These are phyloP conservation scores for Cladosporium sp. DNA, from an alignment of 2,329 filamentous ascomycete species.

Conservation along the genomic window DNA sequence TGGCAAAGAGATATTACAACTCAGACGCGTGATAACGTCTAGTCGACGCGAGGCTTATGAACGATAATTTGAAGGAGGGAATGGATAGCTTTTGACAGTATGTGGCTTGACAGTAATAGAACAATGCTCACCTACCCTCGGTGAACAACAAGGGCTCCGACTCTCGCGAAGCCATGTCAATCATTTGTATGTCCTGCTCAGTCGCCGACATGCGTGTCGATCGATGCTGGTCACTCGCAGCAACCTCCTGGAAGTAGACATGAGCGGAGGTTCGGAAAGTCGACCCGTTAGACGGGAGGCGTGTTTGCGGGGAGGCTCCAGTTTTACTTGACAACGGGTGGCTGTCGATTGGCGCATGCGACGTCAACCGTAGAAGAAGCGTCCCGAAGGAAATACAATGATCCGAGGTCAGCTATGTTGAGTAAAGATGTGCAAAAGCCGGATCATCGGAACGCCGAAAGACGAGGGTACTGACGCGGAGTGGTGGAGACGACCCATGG, in stretches of 20 bases:
- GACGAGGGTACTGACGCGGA: not conserved
- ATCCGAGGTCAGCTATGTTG: constrained; percentile 1
- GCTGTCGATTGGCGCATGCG: not conserved
- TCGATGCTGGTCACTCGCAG: constrained; percentile 10
- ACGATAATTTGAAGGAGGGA: not conserved
- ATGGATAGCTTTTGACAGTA: not conserved
- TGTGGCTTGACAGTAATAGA: not conserved
- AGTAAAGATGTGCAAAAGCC: constrained; percentile 10
- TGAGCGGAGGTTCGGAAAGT: not conserved
- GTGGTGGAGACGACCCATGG: constrained; percentile 5
- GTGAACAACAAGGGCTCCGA: constrained; percentile 7
- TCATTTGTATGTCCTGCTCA: constrained; percentile 11
- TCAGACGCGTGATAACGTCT: not conserved
- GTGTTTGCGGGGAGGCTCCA: not conserved
- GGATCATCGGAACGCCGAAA: constrained; percentile 8
- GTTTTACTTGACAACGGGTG: not conserved
- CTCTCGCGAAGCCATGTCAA: constrained; percentile 8
- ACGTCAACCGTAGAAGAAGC: constrained; percentile 9
- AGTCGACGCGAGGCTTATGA: not conserved
- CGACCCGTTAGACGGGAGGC: not conserved
- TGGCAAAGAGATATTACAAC: not conserved
- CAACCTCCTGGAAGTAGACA: constrained; percentile 5
- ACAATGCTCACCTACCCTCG: constrained; percentile 8
- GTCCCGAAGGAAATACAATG: constrained; percentile 9
- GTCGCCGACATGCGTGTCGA: constrained; percentile 10